phyloP scores from a whole-genome alignment of 176 grass and related monocot genomes.

The Dendrocalamus sinicus region DNA sequence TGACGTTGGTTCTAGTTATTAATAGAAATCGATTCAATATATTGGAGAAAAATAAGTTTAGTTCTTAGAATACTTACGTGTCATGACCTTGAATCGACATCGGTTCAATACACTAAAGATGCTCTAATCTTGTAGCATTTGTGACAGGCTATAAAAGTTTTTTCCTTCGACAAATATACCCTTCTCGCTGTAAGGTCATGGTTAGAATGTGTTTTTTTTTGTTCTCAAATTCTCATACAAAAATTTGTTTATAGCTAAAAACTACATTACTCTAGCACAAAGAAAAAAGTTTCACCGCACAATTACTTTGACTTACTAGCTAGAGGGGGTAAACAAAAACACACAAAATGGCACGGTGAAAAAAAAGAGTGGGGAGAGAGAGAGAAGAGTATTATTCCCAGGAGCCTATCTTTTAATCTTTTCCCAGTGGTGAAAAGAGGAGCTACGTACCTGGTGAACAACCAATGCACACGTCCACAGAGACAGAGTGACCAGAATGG shows the following conservation, averaged over 20 bases:
- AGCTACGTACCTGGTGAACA: not conserved
- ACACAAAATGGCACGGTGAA: no score
- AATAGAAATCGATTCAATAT: no score
- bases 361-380: no score
- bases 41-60: no score
- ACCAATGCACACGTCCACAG: not conserved
- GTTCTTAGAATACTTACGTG: no score
- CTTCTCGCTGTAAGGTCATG: not conserved
- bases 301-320: not conserved
- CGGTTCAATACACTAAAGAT: no score
- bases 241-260: no score
- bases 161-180: not conserved
- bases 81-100: no score
- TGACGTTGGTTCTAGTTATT: no score
- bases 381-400: not conserved
- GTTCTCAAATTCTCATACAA: no score
- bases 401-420: conserved; percentile 30
- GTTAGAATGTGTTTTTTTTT: no score
- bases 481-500: not conserved
- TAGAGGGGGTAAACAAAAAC: not conserved
- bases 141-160: not conserved
- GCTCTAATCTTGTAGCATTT: not conserved
- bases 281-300: not conserved
- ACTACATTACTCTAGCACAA: no score
- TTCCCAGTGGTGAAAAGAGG: conserved; percentile 7